Evolutionary conservation across 2,329 filamentous ascomycete species (phyloP).

Genomic region (Blastomyces gilchristii): DNA sequence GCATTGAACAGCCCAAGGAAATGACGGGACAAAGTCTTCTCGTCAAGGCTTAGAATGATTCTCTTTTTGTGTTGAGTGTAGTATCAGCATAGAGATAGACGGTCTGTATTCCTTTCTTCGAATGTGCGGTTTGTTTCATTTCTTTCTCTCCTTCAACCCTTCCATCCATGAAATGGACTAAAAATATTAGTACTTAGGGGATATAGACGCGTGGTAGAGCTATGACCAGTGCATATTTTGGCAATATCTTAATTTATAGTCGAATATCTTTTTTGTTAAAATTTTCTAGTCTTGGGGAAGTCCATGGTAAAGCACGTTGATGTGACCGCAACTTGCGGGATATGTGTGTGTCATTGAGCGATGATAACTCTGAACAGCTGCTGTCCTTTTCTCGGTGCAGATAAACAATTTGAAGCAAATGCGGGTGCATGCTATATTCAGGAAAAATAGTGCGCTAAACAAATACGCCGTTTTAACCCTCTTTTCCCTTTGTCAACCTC

Average conservation of each 20-base stretch:
- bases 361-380: background rate
- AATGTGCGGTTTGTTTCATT: background rate
- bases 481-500: background rate
- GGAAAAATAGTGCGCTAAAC: background rate
- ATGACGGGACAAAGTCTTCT: constrained; percentile 85
- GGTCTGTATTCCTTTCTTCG: background rate
- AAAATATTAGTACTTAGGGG: background rate
- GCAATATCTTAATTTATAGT: background rate
- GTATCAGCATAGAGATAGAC: background rate
- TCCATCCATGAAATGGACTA: background rate
- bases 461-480: background rate
- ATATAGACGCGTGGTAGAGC: background rate
- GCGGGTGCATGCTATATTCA: background rate
- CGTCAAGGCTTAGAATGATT: constrained; percentile 46
- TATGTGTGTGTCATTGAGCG: background rate
- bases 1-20: constrained; percentile 75
- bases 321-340: background rate
- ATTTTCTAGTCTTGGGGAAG: background rate
- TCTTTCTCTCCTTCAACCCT: background rate
- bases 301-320: background rate
- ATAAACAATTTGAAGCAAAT: background rate
- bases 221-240: background rate
- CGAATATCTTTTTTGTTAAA: background rate
- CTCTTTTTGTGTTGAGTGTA: background rate
- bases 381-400: background rate